A percentile compares a stretch with the other conserved stretches of the same genome.
Evolutionary conservation across 177 flowering plant species (phyloP).

Genomic region (Vitis hybrid): DNA sequence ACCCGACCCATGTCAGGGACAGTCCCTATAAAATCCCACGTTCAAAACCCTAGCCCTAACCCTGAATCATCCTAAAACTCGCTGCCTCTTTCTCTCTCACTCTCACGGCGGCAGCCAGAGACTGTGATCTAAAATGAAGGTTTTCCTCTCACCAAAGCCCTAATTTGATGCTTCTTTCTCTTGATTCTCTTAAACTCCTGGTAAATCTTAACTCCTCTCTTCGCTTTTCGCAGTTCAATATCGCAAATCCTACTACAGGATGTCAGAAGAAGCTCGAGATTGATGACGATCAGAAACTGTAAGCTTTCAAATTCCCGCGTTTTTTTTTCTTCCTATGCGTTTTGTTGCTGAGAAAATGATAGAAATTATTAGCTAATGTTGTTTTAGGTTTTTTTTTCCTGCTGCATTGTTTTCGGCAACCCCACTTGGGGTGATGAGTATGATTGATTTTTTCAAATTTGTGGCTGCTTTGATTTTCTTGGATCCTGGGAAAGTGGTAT

Average conservation of each 20-base stretch:
- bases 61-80: no score
- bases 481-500: no score
- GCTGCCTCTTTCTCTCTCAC: neutral
- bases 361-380: no score
- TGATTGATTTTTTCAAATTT: no score
- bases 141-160: conserved; percentile 1
- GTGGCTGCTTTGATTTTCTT: no score
- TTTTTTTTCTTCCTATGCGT: neutral
- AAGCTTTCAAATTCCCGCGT: neutral
- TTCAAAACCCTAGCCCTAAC: no score
- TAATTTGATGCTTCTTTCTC: neutral
- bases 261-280: conserved; percentile 48
- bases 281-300: conserved; percentile 47
- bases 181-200: neutral
- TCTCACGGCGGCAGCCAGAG: conserved; percentile 6
- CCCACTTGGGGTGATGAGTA: no score
- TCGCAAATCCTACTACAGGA: conserved; percentile 43
- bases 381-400: no score
- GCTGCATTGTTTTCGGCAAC: no score
- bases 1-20: no score
- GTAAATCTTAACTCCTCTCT: neutral
- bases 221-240: conserved; percentile 30
- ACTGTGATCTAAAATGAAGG: conserved; percentile 20
- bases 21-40: no score
- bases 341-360: neutral